phyloP scores from a whole-genome alignment of 805 yeast genomes.

The Clavispora phyllophila region DNA sequence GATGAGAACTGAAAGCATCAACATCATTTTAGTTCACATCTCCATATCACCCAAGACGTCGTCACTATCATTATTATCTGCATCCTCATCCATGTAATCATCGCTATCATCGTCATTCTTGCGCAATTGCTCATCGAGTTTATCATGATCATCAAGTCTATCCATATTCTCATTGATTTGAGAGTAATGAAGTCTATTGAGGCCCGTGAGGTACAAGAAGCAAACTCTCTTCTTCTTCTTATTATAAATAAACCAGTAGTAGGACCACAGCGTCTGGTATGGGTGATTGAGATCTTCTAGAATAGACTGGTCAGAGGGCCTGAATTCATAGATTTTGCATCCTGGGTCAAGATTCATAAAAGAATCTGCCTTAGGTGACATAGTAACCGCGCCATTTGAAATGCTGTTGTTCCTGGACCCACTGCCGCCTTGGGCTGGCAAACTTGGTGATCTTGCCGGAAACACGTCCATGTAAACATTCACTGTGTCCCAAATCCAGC shows the following conservation, averaged over 20 bases:
- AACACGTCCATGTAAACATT: slow-evolving; percentile 73
- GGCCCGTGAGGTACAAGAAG: slow-evolving; percentile 63
- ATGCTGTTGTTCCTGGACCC: slow-evolving; percentile 27
- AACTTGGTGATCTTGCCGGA: slow-evolving; percentile 25
- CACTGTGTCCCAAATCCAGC: slow-evolving; percentile 86
- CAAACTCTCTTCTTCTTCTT: slow-evolving; percentile 90
- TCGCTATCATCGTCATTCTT: slow-evolving; percentile 12
- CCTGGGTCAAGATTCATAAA: slow-evolving; percentile 20
- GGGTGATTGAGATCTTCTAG: slow-evolving; percentile 51
- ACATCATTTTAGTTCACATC: slow-evolving; percentile 13
- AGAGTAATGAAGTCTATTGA: slow-evolving; percentile 36
- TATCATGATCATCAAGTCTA: slow-evolving; percentile 18
- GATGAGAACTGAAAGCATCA: not conserved
- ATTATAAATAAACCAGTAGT: slow-evolving; percentile 89
- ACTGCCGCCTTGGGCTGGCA: slow-evolving; percentile 16
- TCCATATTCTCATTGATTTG: slow-evolving; percentile 8
- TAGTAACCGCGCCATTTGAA: slow-evolving; percentile 1
- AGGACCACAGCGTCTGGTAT: slow-evolving; percentile 57
- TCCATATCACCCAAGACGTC: slow-evolving; percentile 38
- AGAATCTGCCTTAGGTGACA: slow-evolving; percentile 8
- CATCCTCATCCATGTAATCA: slow-evolving; percentile 15
- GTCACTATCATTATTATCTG: slow-evolving; percentile 18
- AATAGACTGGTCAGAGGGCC: slow-evolving; percentile 56
- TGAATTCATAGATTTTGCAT: slow-evolving; percentile 61
- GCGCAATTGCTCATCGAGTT: slow-evolving; percentile 16